Percentiles rank a stretch among this genome's conserved stretches.
Evolutionary conservation across 805 yeast species (phyloP).

Genomic region (Wickerhamiella parazyma): DNA sequence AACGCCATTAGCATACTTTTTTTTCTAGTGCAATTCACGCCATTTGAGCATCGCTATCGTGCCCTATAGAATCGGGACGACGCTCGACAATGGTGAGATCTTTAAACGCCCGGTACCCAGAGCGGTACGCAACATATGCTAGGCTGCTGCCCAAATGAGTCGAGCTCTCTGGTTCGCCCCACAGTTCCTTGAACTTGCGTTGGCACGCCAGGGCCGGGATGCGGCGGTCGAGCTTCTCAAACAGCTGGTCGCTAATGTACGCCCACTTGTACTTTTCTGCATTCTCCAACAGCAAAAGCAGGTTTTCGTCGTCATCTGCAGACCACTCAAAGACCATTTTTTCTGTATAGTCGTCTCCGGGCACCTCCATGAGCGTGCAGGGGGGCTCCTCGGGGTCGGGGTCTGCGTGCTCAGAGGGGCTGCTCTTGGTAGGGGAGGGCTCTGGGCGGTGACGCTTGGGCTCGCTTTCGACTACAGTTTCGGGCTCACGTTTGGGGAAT

Average conservation of each 20-base stretch:
- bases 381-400: background rate
- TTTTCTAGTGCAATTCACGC: no score
- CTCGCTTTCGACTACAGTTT: background rate
- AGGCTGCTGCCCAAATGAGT: constrained; percentile 36
- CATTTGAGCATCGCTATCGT: no score
- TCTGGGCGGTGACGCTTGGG: background rate
- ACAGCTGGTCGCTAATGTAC: constrained; percentile 33
- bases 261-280: constrained; percentile 52
- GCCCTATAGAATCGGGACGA: no score
- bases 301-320: constrained; percentile 33
- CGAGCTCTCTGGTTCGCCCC: constrained; percentile 42
- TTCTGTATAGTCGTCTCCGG: constrained; percentile 13
- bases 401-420: background rate
- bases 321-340: constrained; percentile 23
- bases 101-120: constrained; percentile 31
- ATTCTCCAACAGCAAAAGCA: constrained; percentile 34
- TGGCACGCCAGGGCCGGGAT: constrained; percentile 41
- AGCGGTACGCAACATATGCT: constrained; percentile 36
- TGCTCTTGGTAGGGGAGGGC: background rate
- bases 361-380: constrained; percentile 11
- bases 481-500: background rate
- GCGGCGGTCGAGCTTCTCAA: constrained; percentile 26
- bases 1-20: no score
- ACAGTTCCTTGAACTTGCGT: constrained; percentile 40
- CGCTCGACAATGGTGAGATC: background rate